Percentiles rank a stretch among this genome's conserved stretches.
These are phyloP conservation scores for Barbarea vulgaris DNA, from an alignment of 345 rosid species.

Conservation along the genomic window DNA sequence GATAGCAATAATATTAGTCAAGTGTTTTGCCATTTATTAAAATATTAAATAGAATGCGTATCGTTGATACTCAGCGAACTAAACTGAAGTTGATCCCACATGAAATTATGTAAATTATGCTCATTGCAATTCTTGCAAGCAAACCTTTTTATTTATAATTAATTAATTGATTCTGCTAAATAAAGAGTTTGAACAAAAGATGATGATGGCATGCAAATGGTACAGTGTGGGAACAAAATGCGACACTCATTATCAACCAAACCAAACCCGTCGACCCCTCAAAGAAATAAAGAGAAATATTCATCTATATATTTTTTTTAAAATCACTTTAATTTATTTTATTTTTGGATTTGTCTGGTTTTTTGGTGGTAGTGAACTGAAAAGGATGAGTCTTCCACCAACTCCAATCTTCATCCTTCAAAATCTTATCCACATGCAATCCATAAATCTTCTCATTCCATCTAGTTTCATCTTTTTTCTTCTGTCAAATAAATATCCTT, in stretches of 20 bases:
- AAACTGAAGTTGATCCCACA: conserved; percentile 39
- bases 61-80: conserved; percentile 27
- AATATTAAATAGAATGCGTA: neutral
- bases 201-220: conserved; percentile 44
- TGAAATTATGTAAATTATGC: conserved; percentile 1
- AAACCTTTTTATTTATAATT: conserved; percentile 12
- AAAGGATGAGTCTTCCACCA: conserved; percentile 51
- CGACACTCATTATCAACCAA: conserved; percentile 46
- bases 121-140: conserved; percentile 32
- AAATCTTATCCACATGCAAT: conserved; percentile 47
- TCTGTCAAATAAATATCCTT: conserved; percentile 1
- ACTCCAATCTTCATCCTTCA: conserved; percentile 46
- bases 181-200: conserved; percentile 31
- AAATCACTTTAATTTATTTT: conserved; percentile 12
- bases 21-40: neutral
- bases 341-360: conserved; percentile 11
- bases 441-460: conserved; percentile 24
- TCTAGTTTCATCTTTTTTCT: conserved; percentile 14
- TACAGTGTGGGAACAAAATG: conserved; percentile 45
- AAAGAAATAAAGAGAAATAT: neutral
- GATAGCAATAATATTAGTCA: neutral
- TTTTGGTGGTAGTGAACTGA: conserved; percentile 38
- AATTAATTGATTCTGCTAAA: conserved; percentile 17
- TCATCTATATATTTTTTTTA: neutral
- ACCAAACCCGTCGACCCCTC: conserved; percentile 36